Percentiles rank a stretch among this genome's conserved stretches.
These are phyloP conservation scores for Keithomyces neogunnii DNA, from an alignment of 2,329 filamentous ascomycete genomes.

Conservation along the genomic window DNA sequence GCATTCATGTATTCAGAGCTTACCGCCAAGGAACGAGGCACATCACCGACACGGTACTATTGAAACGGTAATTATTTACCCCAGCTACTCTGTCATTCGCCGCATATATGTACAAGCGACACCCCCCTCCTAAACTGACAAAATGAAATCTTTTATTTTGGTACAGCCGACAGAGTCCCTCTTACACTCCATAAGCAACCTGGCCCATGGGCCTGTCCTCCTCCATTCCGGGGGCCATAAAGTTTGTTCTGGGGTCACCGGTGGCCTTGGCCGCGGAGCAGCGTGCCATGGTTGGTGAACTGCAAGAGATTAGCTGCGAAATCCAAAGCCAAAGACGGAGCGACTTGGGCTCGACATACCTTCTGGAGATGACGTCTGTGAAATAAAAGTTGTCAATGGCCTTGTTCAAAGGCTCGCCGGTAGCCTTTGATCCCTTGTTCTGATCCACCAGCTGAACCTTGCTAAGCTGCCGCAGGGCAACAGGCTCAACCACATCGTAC, in stretches of 20 bases:
- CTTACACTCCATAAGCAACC: slow-evolving; percentile 48
- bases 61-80: slow-evolving; percentile 14
- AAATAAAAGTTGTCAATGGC: slow-evolving; percentile 97
- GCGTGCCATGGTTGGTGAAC: slow-evolving; percentile 96
- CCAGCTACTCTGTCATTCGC: slow-evolving; percentile 7
- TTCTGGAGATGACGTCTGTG: slow-evolving; percentile 93
- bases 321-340: slow-evolving; percentile 9
- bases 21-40: background rate
- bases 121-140: slow-evolving; percentile 20
- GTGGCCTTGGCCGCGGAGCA: slow-evolving; percentile 89
- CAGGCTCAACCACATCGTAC: slow-evolving; percentile 86
- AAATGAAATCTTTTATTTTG: slow-evolving; percentile 27
- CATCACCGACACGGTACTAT: background rate
- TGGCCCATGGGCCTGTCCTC: slow-evolving; percentile 55
- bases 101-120: slow-evolving; percentile 31
- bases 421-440: slow-evolving; percentile 79
- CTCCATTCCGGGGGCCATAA: slow-evolving; percentile 65
- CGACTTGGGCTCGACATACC: slow-evolving; percentile 44
- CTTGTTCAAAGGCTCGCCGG: slow-evolving; percentile 67
- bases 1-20: too few relatives aligned
- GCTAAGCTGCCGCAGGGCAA: slow-evolving; percentile 64
- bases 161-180: slow-evolving; percentile 18
- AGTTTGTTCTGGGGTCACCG: slow-evolving; percentile 68
- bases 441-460: slow-evolving; percentile 94
- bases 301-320: slow-evolving; percentile 24